phyloP scores from a whole-genome alignment of 75 land plant species.

The Azolla pinnata region DNA sequence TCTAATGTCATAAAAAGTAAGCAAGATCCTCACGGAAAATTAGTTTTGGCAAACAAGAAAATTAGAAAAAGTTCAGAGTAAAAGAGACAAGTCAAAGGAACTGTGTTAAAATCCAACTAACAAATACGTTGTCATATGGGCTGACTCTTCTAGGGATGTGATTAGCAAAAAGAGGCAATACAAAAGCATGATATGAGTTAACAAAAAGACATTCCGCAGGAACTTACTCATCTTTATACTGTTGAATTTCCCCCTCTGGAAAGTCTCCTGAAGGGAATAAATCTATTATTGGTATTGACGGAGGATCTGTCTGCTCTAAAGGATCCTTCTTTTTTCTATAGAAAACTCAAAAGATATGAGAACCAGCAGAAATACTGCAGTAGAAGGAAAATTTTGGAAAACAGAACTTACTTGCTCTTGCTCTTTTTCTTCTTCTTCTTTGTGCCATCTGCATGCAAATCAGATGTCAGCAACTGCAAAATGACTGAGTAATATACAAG shows the following conservation, averaged over 20 bases:
- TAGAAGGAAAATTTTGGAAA: neutral
- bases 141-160: too few species aligned
- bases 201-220: neutral
- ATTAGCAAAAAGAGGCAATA: too few species aligned
- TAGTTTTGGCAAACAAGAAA: too few species aligned
- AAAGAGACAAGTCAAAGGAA: too few species aligned
- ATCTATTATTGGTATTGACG: constrained; percentile 72
- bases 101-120: too few species aligned
- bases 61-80: too few species aligned
- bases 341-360: neutral
- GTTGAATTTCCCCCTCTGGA: constrained; percentile 95
- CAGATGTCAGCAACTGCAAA: neutral
- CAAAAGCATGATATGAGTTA: too few species aligned
- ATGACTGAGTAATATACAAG: neutral
- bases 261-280: constrained; percentile 90
- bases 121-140: too few species aligned
- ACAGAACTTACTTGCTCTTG: constrained; percentile 66
- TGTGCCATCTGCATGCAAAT: constrained; percentile 38
- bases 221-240: constrained; percentile 90
- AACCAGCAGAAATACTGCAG: neutral
- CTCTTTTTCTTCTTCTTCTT: constrained; percentile 96
- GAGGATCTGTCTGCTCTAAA: constrained; percentile 83
- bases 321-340: constrained; percentile 74
- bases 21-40: too few species aligned
- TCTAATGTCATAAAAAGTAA: too few species aligned